Evolutionary conservation across 345 rosid species (phyloP).

Genomic region (Geranium brycei): DNA sequence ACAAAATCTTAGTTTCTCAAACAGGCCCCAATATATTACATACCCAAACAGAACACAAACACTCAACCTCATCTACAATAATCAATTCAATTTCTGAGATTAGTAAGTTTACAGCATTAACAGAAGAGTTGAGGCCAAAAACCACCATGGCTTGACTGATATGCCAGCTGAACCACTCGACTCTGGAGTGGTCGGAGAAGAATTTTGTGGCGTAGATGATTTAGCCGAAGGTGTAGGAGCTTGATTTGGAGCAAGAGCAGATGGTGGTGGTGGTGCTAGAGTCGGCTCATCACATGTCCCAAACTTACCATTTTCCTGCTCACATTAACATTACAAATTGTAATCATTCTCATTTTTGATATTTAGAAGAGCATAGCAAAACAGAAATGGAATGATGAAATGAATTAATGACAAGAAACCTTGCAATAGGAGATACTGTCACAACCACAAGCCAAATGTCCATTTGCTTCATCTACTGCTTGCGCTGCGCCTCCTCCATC

Average conservation of each 20-base stretch:
- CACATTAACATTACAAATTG: background rate
- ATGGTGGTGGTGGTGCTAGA: conserved; percentile 66
- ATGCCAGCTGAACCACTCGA: conserved; percentile 15
- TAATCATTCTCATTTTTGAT: too few relatives aligned
- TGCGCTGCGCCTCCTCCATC: conserved; percentile 88
- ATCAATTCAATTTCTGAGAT: too few relatives aligned
- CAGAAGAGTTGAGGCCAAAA: conserved; percentile 18
- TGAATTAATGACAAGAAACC: conserved; percentile 21
- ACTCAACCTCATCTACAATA: too few relatives aligned
- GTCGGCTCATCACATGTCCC: conserved; percentile 72
- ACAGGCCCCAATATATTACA: too few relatives aligned
- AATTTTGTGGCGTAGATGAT: conserved; percentile 6
- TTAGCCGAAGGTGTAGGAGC: too few relatives aligned
- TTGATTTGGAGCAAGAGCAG: conserved; percentile 11
- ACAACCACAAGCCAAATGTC: conserved; percentile 91
- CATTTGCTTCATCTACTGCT: conserved; percentile 78
- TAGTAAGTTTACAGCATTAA: background rate
- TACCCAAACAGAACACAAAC: too few relatives aligned
- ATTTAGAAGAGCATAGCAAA: background rate
- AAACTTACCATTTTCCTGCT: conserved; percentile 53
- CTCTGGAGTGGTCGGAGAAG: conserved; percentile 10
- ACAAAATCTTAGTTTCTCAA: too few relatives aligned
- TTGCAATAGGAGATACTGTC: conserved; percentile 58
- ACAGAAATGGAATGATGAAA: too few relatives aligned
- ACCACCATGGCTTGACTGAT: conserved; percentile 15